Percentiles rank a stretch among this genome's conserved stretches.
These are phyloP conservation scores for Isabelozyma rhagii DNA, from an alignment of 805 yeast genomes.

Conservation along the genomic window DNA sequence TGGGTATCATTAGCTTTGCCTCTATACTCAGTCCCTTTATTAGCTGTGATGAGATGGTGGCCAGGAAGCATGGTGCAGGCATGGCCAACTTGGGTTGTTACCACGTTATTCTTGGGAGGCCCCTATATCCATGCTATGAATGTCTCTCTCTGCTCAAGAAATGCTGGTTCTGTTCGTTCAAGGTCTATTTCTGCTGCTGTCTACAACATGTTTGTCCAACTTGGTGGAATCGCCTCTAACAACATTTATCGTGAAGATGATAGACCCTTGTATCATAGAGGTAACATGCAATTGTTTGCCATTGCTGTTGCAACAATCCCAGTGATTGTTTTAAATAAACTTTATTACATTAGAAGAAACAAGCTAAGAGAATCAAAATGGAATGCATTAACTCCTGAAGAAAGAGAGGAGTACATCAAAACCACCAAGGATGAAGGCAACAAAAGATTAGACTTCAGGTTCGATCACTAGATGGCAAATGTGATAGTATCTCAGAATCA, in stretches of 20 bases:
- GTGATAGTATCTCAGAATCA: neutral
- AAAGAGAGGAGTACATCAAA: constrained; percentile 13
- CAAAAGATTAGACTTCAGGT: constrained; percentile 21
- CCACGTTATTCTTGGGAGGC: constrained; percentile 19
- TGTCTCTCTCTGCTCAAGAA: constrained; percentile 26
- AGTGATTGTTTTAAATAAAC: constrained; percentile 14
- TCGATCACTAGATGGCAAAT: constrained; percentile 14
- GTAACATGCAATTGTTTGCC: constrained; percentile 33
- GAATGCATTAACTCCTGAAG: constrained; percentile 15
- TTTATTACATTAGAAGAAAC: constrained; percentile 22
- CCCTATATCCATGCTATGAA: constrained; percentile 23
- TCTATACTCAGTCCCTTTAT: constrained; percentile 20
- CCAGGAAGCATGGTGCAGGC: constrained; percentile 31
- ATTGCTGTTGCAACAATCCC: constrained; percentile 28
- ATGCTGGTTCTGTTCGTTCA: constrained; percentile 20
- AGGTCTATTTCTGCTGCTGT: constrained; percentile 26
- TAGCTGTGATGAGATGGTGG: constrained; percentile 37
- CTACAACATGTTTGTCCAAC: constrained; percentile 23
- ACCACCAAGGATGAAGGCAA: constrained; percentile 18
- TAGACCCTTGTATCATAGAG: constrained; percentile 24
- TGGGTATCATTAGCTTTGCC: constrained; percentile 6
- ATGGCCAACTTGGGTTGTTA: constrained; percentile 44
- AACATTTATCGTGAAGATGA: constrained; percentile 26
- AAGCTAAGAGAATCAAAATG: constrained; percentile 11
- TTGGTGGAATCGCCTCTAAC: constrained; percentile 19